phyloP scores from a whole-genome alignment of 2,329 filamentous ascomycete species.

The Xylaria sp. region DNA sequence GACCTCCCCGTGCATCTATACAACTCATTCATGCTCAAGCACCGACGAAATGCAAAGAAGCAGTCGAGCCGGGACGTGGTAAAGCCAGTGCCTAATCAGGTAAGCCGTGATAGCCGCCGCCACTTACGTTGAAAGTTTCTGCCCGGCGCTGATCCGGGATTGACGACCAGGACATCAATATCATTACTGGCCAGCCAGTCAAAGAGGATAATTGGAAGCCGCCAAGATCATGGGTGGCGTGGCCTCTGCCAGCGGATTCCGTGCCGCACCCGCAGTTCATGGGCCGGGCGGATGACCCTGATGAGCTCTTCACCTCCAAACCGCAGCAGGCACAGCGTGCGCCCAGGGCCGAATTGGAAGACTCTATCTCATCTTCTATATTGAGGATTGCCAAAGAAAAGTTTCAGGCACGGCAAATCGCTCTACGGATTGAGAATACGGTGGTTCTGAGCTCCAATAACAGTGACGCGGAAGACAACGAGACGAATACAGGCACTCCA shows the following conservation, averaged over 20 bases:
- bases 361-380: slow-evolving; percentile 62
- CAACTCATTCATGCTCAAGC: slow-evolving; percentile 67
- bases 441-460: slow-evolving; percentile 9
- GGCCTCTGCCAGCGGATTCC: slow-evolving; percentile 62
- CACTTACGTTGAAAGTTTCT: slow-evolving; percentile 6
- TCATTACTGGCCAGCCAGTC: slow-evolving; percentile 26
- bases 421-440: slow-evolving; percentile 15
- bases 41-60: slow-evolving; percentile 33
- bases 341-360: slow-evolving; percentile 60
- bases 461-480: slow-evolving; percentile 18
- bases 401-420: slow-evolving; percentile 43
- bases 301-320: slow-evolving; percentile 47
- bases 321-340: slow-evolving; percentile 36
- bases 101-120: slow-evolving; percentile 23
- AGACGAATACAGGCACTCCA: slow-evolving; percentile 15
- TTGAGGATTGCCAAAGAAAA: slow-evolving; percentile 62
- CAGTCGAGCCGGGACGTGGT: slow-evolving; percentile 3
- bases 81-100: slow-evolving; percentile 28
- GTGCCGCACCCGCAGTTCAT: slow-evolving; percentile 56
- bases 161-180: slow-evolving; percentile 26
- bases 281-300: slow-evolving; percentile 35
- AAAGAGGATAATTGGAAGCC: slow-evolving; percentile 42
- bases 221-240: slow-evolving; percentile 70
- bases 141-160: background rate
- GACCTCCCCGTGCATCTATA: slow-evolving; percentile 75